Evolutionary conservation across 306 rosid genomes (phyloP), one percentile per base, ranked within the genome.

Genomic region (Trifolium subterraneum): DNA sequence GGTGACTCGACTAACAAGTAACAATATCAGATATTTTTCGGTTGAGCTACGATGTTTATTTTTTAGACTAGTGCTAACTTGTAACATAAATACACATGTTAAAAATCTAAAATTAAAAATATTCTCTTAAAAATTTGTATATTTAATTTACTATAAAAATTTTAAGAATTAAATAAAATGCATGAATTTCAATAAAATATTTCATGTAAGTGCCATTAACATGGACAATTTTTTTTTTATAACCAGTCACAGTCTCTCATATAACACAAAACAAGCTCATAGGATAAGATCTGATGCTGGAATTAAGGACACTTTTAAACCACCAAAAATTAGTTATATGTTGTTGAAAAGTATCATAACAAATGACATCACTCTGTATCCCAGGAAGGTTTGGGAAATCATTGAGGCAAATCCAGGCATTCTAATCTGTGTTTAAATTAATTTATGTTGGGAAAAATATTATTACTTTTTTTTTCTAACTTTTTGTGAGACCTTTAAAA

Each of bases 311-410:
- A 60, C 42, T 31, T 73, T 67, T 10, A 10, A 66, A 67, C 74
- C 76, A 82, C 58, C 50, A 19, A 50, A 70, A 70, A 74, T 73
- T 84, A 35, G 82, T 84, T 82, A 39, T 73, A 62, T 22, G 16
- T 78, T 78, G 77, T 78, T 80, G 56, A 71, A 78, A 64, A 73
- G 38, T 12, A 68, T 10, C 64, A 19, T 29, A 1, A 69, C 13
- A 36, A 35, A 78, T 78, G 75, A 74, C 78, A 65, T 39, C 78
- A 70, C 50, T 51, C 9, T 69, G 23, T 22, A 75, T 71, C 10
- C 61, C 47, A 6, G 7, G 18, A n/a, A 59, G 20, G 27, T 48
- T 42, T 36, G 11, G 59, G 19, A 79, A 79, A 52, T 74, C 48
- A 23, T 54, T 23, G 52, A 56, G 41, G 47, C 66, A 48, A 81